These are phyloP conservation scores for Echites panduratus DNA, from an alignment of 257 asterid species.

Conservation along the genomic window DNA sequence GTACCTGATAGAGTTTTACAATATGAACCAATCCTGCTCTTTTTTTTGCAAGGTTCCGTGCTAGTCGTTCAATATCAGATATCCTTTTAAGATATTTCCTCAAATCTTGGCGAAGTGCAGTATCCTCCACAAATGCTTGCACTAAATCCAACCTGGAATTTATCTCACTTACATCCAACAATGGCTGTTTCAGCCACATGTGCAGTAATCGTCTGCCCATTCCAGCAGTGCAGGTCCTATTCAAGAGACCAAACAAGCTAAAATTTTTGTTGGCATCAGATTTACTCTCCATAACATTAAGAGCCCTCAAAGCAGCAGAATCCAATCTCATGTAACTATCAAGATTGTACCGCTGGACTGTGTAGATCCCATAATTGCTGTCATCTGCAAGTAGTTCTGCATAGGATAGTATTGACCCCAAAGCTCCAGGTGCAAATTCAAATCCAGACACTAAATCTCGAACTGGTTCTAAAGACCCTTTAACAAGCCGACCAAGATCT, in stretches of 20 bases:
- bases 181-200: constrained; percentile 92
- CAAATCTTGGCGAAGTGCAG: constrained; percentile 73
- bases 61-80: constrained; percentile 82
- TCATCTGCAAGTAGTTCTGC: constrained; percentile 88
- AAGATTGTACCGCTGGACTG: constrained; percentile 58
- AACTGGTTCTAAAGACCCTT: constrained; percentile 77
- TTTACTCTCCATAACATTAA: constrained; percentile 97
- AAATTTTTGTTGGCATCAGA: constrained; percentile 91
- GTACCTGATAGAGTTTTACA: constrained; percentile 96
- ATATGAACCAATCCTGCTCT: constrained; percentile 71
- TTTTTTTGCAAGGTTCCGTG: constrained; percentile 69
- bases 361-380: constrained; percentile 78
- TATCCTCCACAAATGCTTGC: constrained; percentile 89
- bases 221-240: constrained; percentile 94
- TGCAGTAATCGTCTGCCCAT: constrained; percentile 94
- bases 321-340: constrained; percentile 91
- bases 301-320: constrained; percentile 98
- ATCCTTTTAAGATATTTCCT: constrained; percentile 91
- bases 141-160: constrained; percentile 79
- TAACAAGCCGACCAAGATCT: constrained; percentile 87
- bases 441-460: constrained; percentile 77
- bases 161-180: constrained; percentile 70
- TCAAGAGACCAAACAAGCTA: constrained; percentile 92
- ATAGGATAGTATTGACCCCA: constrained; percentile 67
- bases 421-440: constrained; percentile 74